Base-by-base conservation (phyloP, 2,329 filamentous ascomycete species). In the Diaporthe sp. region DNA sequence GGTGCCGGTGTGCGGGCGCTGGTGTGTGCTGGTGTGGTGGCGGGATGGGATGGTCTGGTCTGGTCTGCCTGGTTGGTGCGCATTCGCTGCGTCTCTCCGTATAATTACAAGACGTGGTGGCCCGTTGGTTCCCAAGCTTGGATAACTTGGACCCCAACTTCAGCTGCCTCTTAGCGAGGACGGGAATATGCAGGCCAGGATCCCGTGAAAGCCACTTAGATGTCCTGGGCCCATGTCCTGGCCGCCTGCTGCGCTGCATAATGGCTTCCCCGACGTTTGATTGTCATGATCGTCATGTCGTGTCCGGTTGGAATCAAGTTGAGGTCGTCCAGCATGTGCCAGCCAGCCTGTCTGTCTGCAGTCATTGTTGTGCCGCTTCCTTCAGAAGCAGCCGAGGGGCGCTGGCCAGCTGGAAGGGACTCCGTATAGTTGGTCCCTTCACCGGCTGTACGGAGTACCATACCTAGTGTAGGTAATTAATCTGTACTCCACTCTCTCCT, bases 91-190 rank as follows among this genome's bases (percentile, higher is more conserved):
- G 6, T 19, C 15, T 17, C 15, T 47, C 17, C n/a, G n/a, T n/a
- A n/a, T n/a, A n/a, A n/a, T n/a, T n/a, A n/a, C n/a, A n/a, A 22
- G 58, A 42, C 35, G 30, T 25, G 30, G 25, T 22, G n/a, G 63
- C 47, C 63, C 63, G 63, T 68, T 68, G 63, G 44, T 30, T 68
- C 63, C 63, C 47, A 68, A 39, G 27, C 44, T 53, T 65, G 32
- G 32, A 9, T 35, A 9, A 9, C 32, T 5, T 35, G 27, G 58
- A 50, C 44, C 27, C 61, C 58, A 56, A 56, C n/a, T n/a, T 65
- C 70, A 71, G 70, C 70, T 71, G 44, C 56, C 25, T 68, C 35
- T 27, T 56, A 44, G 70, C 70, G 51, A 68, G 53, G 63, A 53
- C 63, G 63, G 63, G 63, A 68, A 30, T 68, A 68, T 68, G 63